Evolutionary conservation across 164 flowering plant genomes (phyloP).

Genomic region (Piper betle): DNA sequence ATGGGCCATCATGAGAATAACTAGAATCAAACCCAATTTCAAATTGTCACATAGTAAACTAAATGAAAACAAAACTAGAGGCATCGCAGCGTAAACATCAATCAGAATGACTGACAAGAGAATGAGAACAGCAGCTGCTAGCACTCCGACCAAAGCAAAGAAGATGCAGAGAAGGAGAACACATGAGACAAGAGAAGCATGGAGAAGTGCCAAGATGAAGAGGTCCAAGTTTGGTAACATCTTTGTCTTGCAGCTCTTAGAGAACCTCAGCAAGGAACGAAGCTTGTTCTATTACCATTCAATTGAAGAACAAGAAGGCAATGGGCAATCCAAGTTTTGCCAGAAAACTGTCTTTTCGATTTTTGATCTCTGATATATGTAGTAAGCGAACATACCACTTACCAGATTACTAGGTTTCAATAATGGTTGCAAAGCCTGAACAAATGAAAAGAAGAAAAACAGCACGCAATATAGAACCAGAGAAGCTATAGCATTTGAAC

Average conservation of each 20-base stretch:
- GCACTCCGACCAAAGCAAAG: slow-evolving; percentile 11
- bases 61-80: slow-evolving; percentile 2
- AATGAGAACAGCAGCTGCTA: slow-evolving; percentile 11
- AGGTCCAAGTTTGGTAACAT: slow-evolving; percentile 30
- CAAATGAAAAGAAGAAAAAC: too few species aligned
- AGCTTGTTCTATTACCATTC: neutral
- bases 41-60: slow-evolving; percentile 11
- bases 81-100: slow-evolving; percentile 7
- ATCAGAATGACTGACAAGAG: slow-evolving; percentile 16
- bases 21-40: slow-evolving; percentile 19
- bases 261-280: neutral
- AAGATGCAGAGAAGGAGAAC: slow-evolving; percentile 10
- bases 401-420: too few species aligned
- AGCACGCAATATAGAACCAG: too few species aligned
- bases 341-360: too few species aligned
- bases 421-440: too few species aligned
- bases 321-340: too few species aligned
- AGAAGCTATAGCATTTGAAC: too few species aligned
- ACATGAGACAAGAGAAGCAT: slow-evolving; percentile 20
- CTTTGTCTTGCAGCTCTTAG: neutral
- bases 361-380: too few species aligned
- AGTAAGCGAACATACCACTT: too few species aligned
- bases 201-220: slow-evolving; percentile 19
- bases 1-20: slow-evolving; percentile 4
- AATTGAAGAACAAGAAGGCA: neutral